These are phyloP conservation scores for Setomelanomma holmii DNA, from an alignment of 2,329 filamentous ascomycete species.

Conservation along the genomic window DNA sequence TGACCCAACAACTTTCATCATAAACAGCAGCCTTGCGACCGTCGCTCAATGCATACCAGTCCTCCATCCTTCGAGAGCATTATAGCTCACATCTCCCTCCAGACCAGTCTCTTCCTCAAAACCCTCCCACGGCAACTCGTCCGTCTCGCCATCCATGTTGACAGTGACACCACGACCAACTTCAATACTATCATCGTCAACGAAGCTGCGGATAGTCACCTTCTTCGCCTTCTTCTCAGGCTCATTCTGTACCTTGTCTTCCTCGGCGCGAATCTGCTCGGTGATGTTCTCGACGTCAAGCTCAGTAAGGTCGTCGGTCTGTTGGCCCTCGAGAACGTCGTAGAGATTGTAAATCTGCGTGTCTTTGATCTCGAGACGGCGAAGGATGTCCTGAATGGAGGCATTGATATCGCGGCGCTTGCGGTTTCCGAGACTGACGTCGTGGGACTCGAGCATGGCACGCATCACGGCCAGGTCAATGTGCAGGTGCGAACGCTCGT, in stretches of 20 bases:
- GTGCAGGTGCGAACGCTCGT: constrained; percentile 80
- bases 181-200: constrained; percentile 34
- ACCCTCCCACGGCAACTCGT: constrained; percentile 50
- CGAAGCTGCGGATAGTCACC: constrained; percentile 47
- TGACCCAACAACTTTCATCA: neutral
- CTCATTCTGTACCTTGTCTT: constrained; percentile 39
- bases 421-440: constrained; percentile 66
- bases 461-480: constrained; percentile 70
- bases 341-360: constrained; percentile 84
- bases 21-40: neutral
- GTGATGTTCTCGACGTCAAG: constrained; percentile 53
- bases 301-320: constrained; percentile 60
- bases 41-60: constrained; percentile 13
- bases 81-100: constrained; percentile 20
- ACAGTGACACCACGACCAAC: constrained; percentile 14
- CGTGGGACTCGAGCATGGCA: constrained; percentile 66
- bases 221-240: constrained; percentile 43
- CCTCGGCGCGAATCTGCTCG: constrained; percentile 50
- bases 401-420: constrained; percentile 68
- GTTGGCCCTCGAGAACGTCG: constrained; percentile 83
- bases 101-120: constrained; percentile 36
- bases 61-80: constrained; percentile 19
- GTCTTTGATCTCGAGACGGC: constrained; percentile 73
- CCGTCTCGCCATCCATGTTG: constrained; percentile 31
- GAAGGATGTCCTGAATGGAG: constrained; percentile 67